Conservation (phyloP, 306 rosid genomes). For the Trifolium fragiferum region DNA sequence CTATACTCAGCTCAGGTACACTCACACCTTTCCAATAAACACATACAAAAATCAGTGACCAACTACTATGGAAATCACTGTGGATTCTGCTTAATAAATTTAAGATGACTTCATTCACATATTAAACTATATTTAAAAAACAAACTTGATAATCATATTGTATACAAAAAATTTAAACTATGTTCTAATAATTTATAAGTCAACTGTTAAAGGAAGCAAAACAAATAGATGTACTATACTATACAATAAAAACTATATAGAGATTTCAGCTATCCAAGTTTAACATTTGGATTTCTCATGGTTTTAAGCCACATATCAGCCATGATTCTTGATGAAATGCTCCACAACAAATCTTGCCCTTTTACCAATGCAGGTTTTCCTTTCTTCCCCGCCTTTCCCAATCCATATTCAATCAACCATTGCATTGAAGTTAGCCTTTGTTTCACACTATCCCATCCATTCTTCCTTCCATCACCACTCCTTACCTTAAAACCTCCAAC, state of each 20-base stretch:
- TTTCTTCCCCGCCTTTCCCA: constrained; percentile 74
- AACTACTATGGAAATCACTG: not conserved
- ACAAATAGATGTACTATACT: too few relatives aligned
- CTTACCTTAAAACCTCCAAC: constrained; percentile 85
- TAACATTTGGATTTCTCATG: constrained; percentile 80
- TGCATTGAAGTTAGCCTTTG: constrained; percentile 85
- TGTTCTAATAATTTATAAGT: too few relatives aligned
- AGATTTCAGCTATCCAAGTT: constrained; percentile 41
- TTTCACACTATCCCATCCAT: constrained; percentile 73
- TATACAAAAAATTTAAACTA: not conserved
- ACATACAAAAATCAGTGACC: constrained; percentile 3
- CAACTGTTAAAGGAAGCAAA: too few relatives aligned
- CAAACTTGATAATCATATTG: too few relatives aligned
- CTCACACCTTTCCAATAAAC: not conserved
- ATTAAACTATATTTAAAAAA: too few relatives aligned
- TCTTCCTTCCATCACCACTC: constrained; percentile 50
- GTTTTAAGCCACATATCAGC: constrained; percentile 91
- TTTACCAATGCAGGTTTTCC: constrained; percentile 53
- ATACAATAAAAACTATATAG: too few relatives aligned
- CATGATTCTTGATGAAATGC: constrained; percentile 81
- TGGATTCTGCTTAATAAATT: constrained; percentile 20
- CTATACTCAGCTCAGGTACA: not conserved
- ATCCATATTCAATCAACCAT: constrained; percentile 81
- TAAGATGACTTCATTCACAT: constrained; percentile 30
- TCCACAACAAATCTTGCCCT: constrained; percentile 76